Evolutionary conservation across 768 basidiomycete species (phyloP).

Genomic region (Boletus rufocinnamomeus): DNA sequence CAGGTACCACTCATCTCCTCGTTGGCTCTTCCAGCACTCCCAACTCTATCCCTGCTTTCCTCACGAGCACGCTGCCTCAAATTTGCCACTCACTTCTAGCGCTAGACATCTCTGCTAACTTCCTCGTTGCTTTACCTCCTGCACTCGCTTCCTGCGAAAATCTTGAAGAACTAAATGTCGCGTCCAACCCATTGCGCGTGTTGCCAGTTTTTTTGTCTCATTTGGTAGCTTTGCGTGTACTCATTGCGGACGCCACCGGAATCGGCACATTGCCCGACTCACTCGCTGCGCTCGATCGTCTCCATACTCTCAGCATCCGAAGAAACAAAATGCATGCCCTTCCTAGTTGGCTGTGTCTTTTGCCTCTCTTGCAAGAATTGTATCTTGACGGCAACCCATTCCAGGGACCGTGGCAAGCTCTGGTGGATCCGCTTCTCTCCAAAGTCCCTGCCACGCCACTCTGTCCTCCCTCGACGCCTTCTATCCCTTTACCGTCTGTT

Average conservation of each 20-base stretch:
- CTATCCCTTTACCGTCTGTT: slow-evolving; percentile 52
- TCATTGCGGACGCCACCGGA: slow-evolving; percentile 92
- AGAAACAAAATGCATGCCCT: slow-evolving; percentile 86
- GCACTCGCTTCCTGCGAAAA: slow-evolving; percentile 75
- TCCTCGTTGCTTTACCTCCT: slow-evolving; percentile 80
- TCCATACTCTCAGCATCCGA: slow-evolving; percentile 89
- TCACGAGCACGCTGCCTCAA: slow-evolving; percentile 67
- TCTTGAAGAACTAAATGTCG: slow-evolving; percentile 93
- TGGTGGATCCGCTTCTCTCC: slow-evolving; percentile 82
- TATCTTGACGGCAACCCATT: slow-evolving; percentile 97
- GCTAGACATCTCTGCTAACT: slow-evolving; percentile 90
- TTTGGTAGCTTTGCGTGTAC: slow-evolving; percentile 74
- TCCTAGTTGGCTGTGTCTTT: slow-evolving; percentile 92
- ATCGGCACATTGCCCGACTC: slow-evolving; percentile 75
- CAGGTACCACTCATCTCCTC: slow-evolving; percentile 93
- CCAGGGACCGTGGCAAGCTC: slow-evolving; percentile 87
- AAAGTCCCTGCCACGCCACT: slow-evolving; percentile 59
- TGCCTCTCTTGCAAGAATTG: slow-evolving; percentile 81
- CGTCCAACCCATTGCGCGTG: slow-evolving; percentile 87
- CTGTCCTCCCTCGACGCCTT: slow-evolving; percentile 68
- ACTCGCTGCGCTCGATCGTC: slow-evolving; percentile 68
- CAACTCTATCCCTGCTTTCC: slow-evolving; percentile 74
- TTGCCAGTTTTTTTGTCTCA: slow-evolving; percentile 87
- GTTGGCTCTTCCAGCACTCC: slow-evolving; percentile 81
- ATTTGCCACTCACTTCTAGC: slow-evolving; percentile 81